A percentile compares a stretch with the other conserved stretches of the same genome.
Conservation (phyloP, 768 basidiomycete species). For the Cyclocybe aegerita region DNA sequence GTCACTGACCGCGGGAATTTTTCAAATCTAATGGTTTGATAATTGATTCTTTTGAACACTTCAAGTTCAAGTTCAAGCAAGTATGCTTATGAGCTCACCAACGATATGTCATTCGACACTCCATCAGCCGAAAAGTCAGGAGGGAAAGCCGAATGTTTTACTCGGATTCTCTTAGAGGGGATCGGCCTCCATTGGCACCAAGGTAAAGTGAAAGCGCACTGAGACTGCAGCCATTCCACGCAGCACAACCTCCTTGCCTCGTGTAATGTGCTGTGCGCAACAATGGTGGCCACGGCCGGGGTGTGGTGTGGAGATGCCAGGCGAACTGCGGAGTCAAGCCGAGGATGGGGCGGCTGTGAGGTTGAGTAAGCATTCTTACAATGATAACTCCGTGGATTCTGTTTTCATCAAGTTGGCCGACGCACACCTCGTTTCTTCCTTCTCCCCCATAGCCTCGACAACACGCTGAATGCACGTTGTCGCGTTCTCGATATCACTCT, state of each 20-base stretch:
- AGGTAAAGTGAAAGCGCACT: no score
- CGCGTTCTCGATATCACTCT: slow-evolving; percentile 2
- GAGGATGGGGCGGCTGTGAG: slow-evolving; percentile 1
- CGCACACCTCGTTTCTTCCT: slow-evolving; percentile 14
- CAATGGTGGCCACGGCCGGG: not conserved
- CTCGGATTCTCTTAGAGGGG: no score
- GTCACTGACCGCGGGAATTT: slow-evolving; percentile 23
- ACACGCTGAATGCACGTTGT: slow-evolving; percentile 21
- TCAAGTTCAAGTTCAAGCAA: not conserved
- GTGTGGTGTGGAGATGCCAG: not conserved
- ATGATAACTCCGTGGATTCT: not conserved
- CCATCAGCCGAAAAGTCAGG: no score
- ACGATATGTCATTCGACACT: no score
- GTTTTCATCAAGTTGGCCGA: slow-evolving; percentile 6
- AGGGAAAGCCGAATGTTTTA: no score
- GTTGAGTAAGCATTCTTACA: not conserved
- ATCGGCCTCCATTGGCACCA: no score
- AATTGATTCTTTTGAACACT: not conserved
- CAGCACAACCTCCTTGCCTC: no score
- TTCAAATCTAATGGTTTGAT: not conserved
- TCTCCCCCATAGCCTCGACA: slow-evolving; percentile 7
- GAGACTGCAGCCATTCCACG: no score
- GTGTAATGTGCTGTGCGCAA: not conserved
- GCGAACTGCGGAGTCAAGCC: not conserved
- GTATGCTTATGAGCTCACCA: not conserved